Percentiles rank a stretch among this genome's conserved stretches.
These are phyloP conservation scores for Kalmusia sp. DNA, from an alignment of 2,329 filamentous ascomycete species.

Conservation along the genomic window DNA sequence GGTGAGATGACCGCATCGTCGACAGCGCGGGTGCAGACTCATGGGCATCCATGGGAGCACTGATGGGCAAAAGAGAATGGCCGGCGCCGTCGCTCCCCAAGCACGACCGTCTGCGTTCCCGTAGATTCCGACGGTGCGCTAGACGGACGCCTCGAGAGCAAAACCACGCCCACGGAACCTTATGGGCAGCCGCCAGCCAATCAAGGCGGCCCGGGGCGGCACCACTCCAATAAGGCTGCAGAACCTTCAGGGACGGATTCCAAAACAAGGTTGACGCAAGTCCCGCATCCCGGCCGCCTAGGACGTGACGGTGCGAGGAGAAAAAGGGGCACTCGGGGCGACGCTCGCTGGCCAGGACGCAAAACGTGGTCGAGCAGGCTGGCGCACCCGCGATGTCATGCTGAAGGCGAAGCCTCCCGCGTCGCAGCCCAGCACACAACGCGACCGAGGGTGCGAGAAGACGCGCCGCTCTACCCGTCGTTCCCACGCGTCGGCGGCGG, in stretches of 20 bases:
- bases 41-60: constrained; percentile 10
- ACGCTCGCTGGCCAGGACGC: constrained; percentile 6
- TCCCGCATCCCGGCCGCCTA: constrained; percentile 23
- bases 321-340: constrained; percentile 18
- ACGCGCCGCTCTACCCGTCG: neutral
- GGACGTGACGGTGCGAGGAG: constrained; percentile 17
- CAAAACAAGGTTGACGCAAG: constrained; percentile 19
- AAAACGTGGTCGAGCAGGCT: constrained; percentile 22
- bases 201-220: constrained; percentile 19
- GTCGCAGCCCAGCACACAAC: neutral
- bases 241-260: constrained; percentile 38
- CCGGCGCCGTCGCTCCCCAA: constrained; percentile 20
- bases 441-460: constrained; percentile 3
- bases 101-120: constrained; percentile 23
- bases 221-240: constrained; percentile 38
- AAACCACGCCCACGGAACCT: constrained; percentile 38
- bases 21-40: constrained; percentile 22
- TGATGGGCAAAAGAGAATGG: constrained; percentile 1
- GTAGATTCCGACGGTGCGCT: constrained; percentile 37
- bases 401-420: neutral
- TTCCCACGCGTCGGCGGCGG: neutral
- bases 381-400: constrained; percentile 5
- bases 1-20: constrained; percentile 19
- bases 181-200: constrained; percentile 23
- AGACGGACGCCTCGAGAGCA: constrained; percentile 33